These are phyloP conservation scores for Xylariales sp. DNA, from an alignment of 2,329 filamentous ascomycete genomes.

Conservation along the genomic window DNA sequence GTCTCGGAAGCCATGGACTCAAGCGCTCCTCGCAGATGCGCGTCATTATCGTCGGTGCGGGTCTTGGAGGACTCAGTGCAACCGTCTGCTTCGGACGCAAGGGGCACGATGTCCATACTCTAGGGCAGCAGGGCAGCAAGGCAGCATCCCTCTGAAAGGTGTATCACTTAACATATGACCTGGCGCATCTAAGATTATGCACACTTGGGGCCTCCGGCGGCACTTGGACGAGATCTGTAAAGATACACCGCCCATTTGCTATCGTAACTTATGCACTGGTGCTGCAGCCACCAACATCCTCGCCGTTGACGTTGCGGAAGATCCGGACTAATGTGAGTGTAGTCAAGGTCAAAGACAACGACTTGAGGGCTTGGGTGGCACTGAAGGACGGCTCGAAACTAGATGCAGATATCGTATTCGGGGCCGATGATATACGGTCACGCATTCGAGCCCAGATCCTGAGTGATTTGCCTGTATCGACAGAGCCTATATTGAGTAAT, in stretches of 20 bases:
- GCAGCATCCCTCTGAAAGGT: neutral
- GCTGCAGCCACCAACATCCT: conserved; percentile 5
- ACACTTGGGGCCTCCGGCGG: conserved; percentile 3
- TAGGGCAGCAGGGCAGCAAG: conserved; percentile 8
- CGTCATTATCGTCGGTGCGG: too few relatives aligned
- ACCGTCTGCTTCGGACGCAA: conserved; percentile 6
- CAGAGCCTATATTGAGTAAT: conserved; percentile 7
- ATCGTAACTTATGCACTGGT: conserved; percentile 8
- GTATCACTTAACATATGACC: conserved; percentile 6
- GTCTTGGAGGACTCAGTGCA: neutral
- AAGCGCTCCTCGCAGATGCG: too few relatives aligned
- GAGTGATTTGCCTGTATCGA: neutral
- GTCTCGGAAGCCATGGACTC: too few relatives aligned
- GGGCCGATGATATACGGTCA: conserved; percentile 9
- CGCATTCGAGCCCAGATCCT: conserved; percentile 3
- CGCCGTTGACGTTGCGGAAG: conserved; percentile 4
- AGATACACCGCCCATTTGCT: conserved; percentile 6
- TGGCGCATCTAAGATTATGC: conserved; percentile 6
- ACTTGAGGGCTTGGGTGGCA: neutral
- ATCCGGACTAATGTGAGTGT: conserved; percentile 6
- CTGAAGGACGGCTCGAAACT: neutral
- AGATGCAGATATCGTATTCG: conserved; percentile 8
- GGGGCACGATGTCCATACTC: conserved; percentile 8
- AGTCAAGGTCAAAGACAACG: conserved; percentile 4
- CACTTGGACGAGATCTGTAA: conserved; percentile 10